phyloP scores from a whole-genome alignment of 148 eudicot species.

The Hydrangea macrophylla region DNA sequence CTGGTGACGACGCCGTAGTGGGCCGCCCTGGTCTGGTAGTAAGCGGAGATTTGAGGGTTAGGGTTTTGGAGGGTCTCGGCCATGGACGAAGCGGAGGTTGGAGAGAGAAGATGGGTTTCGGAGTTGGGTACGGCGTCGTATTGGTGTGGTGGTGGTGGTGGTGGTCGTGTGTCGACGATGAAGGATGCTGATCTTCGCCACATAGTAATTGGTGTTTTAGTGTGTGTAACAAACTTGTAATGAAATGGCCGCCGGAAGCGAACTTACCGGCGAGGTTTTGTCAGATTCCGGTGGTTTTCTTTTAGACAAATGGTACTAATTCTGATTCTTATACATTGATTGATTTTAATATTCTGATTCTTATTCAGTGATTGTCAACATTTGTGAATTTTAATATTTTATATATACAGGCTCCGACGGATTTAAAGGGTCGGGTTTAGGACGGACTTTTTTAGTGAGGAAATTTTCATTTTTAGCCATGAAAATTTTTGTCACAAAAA shows the following conservation, averaged over 20 bases:
- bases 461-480: too few species aligned
- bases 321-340: too few species aligned
- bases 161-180: constrained; percentile 56
- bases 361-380: too few species aligned
- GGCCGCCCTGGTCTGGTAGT: constrained; percentile 86
- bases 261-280: constrained; percentile 4
- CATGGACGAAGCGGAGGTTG: constrained; percentile 38
- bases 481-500: too few species aligned
- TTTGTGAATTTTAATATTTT: too few species aligned
- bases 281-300: constrained; percentile 11
- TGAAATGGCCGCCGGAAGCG: constrained; percentile 3
- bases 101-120: constrained; percentile 30
- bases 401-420: too few species aligned
- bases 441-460: too few species aligned
- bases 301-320: too few species aligned
- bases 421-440: too few species aligned
- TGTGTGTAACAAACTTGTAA: neutral
- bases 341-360: too few species aligned
- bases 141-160: too few species aligned
- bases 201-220: constrained; percentile 29
- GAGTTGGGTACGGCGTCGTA: constrained; percentile 39
- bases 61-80: constrained; percentile 50
- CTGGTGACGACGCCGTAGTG: constrained; percentile 89
- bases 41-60: constrained; percentile 67
- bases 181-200: constrained; percentile 86